Evolutionary conservation across 139 green algal species (phyloP).

Genomic region (Picochlorum sp.): DNA sequence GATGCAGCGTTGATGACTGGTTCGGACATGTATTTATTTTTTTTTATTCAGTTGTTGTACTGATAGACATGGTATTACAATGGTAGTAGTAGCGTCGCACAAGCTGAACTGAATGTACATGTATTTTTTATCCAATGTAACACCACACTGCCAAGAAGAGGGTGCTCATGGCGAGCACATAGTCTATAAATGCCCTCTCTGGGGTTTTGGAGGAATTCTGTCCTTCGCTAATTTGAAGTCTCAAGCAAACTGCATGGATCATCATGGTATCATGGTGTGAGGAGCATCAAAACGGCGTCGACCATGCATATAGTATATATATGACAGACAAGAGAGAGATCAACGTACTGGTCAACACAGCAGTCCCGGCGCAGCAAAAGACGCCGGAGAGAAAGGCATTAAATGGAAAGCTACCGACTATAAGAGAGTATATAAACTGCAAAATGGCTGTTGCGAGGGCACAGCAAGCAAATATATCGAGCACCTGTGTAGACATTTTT

Average conservation of each 20-base stretch:
- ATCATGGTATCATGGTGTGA: neutral
- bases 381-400: slow-evolving; percentile 78
- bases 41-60: neutral
- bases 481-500: slow-evolving; percentile 26
- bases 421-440: slow-evolving; percentile 67
- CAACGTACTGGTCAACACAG: slow-evolving; percentile 61
- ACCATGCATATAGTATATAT: no score
- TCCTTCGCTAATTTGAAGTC: slow-evolving; percentile 50
- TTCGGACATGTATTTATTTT: neutral
- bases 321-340: neutral
- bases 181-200: slow-evolving; percentile 70
- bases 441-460: slow-evolving; percentile 5
- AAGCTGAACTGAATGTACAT: neutral
- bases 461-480: slow-evolving; percentile 38
- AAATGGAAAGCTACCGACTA: slow-evolving; percentile 79
- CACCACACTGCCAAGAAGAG: slow-evolving; percentile 63
- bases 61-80: neutral
- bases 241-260: slow-evolving; percentile 21
- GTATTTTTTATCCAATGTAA: slow-evolving; percentile 58
- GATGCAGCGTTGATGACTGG: slow-evolving; percentile 4
- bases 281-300: no score
- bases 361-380: slow-evolving; percentile 60
- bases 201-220: slow-evolving; percentile 39
- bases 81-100: neutral
- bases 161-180: slow-evolving; percentile 53